Evolutionary conservation across 148 eudicot species (phyloP), one percentile per base, ranked within the genome.

Genomic region (Vaccinium vitisidaea): DNA sequence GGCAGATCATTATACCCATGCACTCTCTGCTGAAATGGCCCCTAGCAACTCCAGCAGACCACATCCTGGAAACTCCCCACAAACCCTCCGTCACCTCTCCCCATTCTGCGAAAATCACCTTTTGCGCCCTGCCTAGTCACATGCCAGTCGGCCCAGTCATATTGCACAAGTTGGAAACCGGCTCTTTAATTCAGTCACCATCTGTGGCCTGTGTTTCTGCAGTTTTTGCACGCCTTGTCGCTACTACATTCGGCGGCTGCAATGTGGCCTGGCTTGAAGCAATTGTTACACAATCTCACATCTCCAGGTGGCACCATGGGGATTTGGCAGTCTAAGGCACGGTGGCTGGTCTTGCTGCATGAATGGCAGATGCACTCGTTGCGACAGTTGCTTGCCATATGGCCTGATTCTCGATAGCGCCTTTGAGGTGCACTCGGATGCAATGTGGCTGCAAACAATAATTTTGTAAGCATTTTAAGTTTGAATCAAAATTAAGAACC

Each of bases 21-120:
- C 98, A 96, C 32, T 96, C 98, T 61, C 99, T 86, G 91, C 98
- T 96, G 92, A 96, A 90, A 84, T 96, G 97, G 55, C 99, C 99
- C 99, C 48, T 93, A 91, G 83, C 98, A 96, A 81, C 82, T 94
- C 65, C 94, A 82, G 85, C 97, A 93, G 9, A 91, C 92, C 10
- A 92, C 85, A 82, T 94, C 98, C 48, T 94, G 86, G 70, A 81
- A 94, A 83, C 93, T 93, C 93, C 70, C 79, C 19, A 5, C 39
- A 8, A 19, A 56, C 61, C 15, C 43, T 86, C 54, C 89, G 91
- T 23, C 92, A 75, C 91, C 85, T 11, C 91, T 92, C 84, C 87
- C 91, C 84, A 87, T 92, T 14, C 88, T 90, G 0, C 92, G 23
- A 27, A 27, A 36, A 73, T 88, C 87, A 14, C 90, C 88, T 87